phyloP scores from a whole-genome alignment of 2,329 filamentous ascomycete species.

The Aspergillus thermomutatus region DNA sequence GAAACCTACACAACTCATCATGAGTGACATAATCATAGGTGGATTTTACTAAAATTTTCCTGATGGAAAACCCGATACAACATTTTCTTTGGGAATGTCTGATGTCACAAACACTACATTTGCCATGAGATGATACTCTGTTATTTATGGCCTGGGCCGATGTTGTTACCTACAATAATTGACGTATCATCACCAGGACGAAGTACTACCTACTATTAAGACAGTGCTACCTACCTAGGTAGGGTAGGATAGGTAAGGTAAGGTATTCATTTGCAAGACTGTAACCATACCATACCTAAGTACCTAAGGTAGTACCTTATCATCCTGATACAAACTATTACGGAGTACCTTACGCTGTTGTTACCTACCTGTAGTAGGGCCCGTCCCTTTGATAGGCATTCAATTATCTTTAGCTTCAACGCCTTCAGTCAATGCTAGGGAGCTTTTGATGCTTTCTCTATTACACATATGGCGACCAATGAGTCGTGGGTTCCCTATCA shows the following conservation, averaged over 20 bases:
- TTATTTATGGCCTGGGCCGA: neutral
- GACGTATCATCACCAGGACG: too few species aligned
- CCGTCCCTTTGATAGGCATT: neutral
- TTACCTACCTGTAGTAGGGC: too few species aligned
- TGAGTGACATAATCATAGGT: neutral
- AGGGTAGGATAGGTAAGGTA: too few species aligned
- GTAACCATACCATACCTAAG: neutral
- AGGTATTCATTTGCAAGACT: neutral
- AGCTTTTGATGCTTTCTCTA: slow-evolving; percentile 8
- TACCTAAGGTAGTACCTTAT: neutral
- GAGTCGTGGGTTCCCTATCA: slow-evolving; percentile 14
- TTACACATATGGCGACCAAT: slow-evolving; percentile 24
- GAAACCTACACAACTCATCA: neutral
- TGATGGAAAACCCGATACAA: neutral
- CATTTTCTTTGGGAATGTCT: neutral
- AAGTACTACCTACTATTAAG: too few species aligned
- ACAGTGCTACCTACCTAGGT: too few species aligned
- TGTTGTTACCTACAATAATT: too few species aligned
- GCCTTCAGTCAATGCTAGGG: neutral
- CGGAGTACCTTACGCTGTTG: too few species aligned
- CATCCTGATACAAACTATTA: too few species aligned
- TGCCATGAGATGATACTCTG: neutral
- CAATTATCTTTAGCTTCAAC: neutral
- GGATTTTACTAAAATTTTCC: neutral
- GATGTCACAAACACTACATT: neutral